Conservation (phyloP, 2,329 filamentous ascomycete genomes). For the Apiospora rasikravindrae region DNA sequence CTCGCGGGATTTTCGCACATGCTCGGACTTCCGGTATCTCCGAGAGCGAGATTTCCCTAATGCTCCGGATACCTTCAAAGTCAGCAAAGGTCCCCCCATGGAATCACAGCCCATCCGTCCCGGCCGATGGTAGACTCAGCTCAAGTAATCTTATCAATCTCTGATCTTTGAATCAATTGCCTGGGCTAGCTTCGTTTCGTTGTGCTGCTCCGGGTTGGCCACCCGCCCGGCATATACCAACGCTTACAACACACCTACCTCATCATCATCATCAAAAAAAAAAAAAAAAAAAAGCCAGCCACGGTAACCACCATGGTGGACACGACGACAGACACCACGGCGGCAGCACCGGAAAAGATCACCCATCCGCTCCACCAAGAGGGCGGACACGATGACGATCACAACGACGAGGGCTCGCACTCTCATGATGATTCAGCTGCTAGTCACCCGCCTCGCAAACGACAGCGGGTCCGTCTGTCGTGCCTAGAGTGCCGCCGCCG, state of each 20-base stretch:
- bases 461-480: constrained; percentile 63
- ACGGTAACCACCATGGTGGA: constrained; percentile 17
- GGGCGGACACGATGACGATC: constrained; percentile 35
- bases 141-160: constrained; percentile 2
- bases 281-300: no score
- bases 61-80: constrained; percentile 8
- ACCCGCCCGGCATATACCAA: background rate
- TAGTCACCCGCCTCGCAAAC: constrained; percentile 55
- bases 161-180: background rate
- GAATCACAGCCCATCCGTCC: background rate
- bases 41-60: background rate
- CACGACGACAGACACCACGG: background rate
- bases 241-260: no score
- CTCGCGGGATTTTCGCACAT: background rate
- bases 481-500: constrained; percentile 65
- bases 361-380: constrained; percentile 22
- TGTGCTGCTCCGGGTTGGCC: background rate
- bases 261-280: no score
- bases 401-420: constrained; percentile 17
- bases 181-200: background rate
- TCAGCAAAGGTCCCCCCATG: background rate
- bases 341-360: background rate
- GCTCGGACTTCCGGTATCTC: constrained; percentile 18
- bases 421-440: constrained; percentile 13
- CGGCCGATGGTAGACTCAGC: background rate